Evolutionary conservation across 75 land plant genomes (phyloP).

Genomic region (Selaginella tamariscina): DNA sequence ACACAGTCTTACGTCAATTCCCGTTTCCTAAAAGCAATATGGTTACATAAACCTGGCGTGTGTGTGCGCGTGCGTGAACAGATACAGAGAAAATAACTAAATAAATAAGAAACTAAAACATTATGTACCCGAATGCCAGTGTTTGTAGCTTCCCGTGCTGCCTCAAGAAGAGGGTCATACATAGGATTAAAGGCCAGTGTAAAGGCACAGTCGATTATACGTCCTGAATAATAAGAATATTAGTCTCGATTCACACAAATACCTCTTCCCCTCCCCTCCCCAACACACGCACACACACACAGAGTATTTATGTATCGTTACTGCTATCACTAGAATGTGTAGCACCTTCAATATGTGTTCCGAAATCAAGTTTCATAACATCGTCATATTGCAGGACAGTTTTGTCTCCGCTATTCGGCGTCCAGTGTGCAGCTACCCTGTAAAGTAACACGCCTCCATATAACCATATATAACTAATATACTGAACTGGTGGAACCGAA

Average conservation of each 20-base stretch:
- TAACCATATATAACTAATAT: neutral
- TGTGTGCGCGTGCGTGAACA: too few relatives aligned
- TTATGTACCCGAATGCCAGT: conserved; percentile 77
- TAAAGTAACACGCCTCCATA: neutral
- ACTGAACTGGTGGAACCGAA: neutral
- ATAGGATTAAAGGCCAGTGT: conserved; percentile 95
- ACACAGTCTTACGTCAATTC: conserved; percentile 93
- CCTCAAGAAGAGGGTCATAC: conserved; percentile 87
- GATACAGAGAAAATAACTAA: neutral
- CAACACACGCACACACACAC: too few relatives aligned
- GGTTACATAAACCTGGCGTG: too few relatives aligned
- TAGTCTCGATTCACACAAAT: too few relatives aligned
- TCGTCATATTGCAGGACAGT: conserved; percentile 99
- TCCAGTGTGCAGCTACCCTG: conserved; percentile 99
- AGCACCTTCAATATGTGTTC: conserved; percentile 94
- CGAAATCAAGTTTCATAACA: conserved; percentile 99
- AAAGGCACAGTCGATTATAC: conserved; percentile 94
- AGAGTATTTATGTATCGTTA: too few relatives aligned
- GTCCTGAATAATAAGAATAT: conserved; percentile 38
- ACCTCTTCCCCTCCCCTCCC: too few relatives aligned
- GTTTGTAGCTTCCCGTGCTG: conserved; percentile 87
- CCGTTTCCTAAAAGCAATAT: conserved; percentile 84
- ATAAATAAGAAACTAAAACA: neutral
- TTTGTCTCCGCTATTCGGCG: conserved; percentile 91
- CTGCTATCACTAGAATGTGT: too few relatives aligned